These are phyloP conservation scores for Globisporangium viniferum DNA, from an alignment of 352 stramenopile species.

Conservation along the genomic window DNA sequence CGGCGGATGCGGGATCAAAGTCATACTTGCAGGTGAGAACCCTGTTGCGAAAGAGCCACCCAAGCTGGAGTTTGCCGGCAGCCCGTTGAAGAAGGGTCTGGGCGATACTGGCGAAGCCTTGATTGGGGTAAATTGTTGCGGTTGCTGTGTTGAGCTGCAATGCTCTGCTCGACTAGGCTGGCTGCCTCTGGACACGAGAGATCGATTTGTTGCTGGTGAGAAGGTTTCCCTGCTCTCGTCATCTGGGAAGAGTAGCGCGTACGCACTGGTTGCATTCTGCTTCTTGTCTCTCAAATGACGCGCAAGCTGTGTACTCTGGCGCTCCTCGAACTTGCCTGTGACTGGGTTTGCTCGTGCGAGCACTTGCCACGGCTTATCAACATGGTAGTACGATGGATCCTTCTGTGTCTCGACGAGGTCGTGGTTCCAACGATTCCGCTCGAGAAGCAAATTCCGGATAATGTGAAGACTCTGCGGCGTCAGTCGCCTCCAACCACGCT, in stretches of 20 bases:
- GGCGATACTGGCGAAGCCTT: not conserved
- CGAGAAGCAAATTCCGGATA: conserved; percentile 46
- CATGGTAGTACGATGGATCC: conserved; percentile 34
- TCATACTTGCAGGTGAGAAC: not conserved
- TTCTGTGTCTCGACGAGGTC: conserved; percentile 29
- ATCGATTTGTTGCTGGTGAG: not conserved
- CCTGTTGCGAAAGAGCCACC: conserved; percentile 16
- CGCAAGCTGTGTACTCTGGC: conserved; percentile 39
- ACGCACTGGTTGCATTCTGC: conserved; percentile 17
- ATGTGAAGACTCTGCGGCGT: conserved; percentile 35
- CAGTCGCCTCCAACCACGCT: conserved; percentile 60
- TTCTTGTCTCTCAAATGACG: conserved; percentile 54
- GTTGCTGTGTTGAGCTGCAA: conserved; percentile 8
- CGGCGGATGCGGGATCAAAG: conserved; percentile 1
- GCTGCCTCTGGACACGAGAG: not conserved
- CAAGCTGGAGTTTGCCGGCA: conserved; percentile 3
- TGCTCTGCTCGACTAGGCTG: not conserved
- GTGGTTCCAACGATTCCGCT: conserved; percentile 61
- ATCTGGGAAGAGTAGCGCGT: conserved; percentile 8
- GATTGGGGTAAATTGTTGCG: conserved; percentile 1
- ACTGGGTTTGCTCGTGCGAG: conserved; percentile 19
- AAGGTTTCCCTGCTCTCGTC: not conserved
- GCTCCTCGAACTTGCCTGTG: conserved; percentile 19
- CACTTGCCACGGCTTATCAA: conserved; percentile 53
- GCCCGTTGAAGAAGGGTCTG: not conserved